phyloP scores from a whole-genome alignment of 495 filamentous ascomycete species.

The Echria macrotheca region DNA sequence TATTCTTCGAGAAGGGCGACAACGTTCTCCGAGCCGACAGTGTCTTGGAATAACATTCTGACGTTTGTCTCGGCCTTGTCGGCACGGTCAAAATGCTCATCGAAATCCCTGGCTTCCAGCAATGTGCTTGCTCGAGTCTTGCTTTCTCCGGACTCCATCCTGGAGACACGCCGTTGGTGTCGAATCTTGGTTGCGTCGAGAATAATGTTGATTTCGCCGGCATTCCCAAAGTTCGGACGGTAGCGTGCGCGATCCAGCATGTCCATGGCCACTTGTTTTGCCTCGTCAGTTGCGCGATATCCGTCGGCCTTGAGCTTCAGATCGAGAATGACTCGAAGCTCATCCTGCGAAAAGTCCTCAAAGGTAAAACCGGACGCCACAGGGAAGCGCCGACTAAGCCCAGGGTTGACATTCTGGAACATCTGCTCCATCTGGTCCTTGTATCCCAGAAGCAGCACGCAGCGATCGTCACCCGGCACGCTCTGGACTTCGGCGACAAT shows the following conservation, averaged over 20 bases:
- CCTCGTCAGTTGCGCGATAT: constrained; percentile 38
- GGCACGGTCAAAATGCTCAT: constrained; percentile 57
- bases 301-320: constrained; percentile 48
- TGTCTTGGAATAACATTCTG: constrained; percentile 55
- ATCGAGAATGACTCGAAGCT: constrained; percentile 54
- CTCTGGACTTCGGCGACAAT: constrained; percentile 82
- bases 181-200: constrained; percentile 54
- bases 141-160: constrained; percentile 8
- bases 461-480: constrained; percentile 69
- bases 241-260: constrained; percentile 48
- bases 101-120: constrained; percentile 63
- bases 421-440: constrained; percentile 69
- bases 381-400: constrained; percentile 64
- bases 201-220: constrained; percentile 60
- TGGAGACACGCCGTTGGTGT: constrained; percentile 48
- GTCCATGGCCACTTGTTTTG: constrained; percentile 42
- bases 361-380: constrained; percentile 61
- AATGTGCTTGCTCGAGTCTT: neutral
- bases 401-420: constrained; percentile 78
- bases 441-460: constrained; percentile 73
- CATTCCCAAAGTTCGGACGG: constrained; percentile 57
- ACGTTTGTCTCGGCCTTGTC: constrained; percentile 47
- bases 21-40: constrained; percentile 60
- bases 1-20: constrained; percentile 56
- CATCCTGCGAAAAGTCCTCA: constrained; percentile 58